Conservation (phyloP, 1,284 basidiomycete species). For the Cronartium quercuum region DNA sequence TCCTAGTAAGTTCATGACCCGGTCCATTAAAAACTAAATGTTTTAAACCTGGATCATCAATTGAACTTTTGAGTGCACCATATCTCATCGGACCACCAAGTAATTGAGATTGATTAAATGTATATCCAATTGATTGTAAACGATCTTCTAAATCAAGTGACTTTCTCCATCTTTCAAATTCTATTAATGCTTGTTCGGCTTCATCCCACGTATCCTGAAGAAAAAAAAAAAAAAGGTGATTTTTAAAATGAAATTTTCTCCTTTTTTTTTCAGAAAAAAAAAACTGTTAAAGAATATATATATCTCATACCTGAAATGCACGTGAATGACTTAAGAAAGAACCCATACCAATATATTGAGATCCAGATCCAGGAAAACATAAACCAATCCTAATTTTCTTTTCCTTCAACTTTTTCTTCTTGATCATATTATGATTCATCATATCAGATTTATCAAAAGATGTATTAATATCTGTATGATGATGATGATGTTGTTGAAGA, state of each 20-base stretch:
- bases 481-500: neutral
- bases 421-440: neutral
- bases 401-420: neutral
- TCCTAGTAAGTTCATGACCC: constrained; percentile 46
- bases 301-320: no score
- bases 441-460: neutral
- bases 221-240: constrained; percentile 40
- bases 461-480: no score
- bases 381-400: constrained; percentile 39
- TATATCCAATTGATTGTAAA: constrained; percentile 19
- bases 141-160: constrained; percentile 40
- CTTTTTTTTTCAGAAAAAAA: no score
- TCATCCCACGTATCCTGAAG: constrained; percentile 45
- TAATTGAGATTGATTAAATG: constrained; percentile 41
- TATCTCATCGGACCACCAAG: constrained; percentile 39
- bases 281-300: no score
- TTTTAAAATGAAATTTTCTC: no score
- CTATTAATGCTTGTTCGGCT: constrained; percentile 43
- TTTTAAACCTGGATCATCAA: constrained; percentile 22
- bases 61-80: constrained; percentile 17
- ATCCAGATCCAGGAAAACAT: constrained; percentile 46
- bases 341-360: constrained; percentile 47
- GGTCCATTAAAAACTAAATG: constrained; percentile 39
- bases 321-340: neutral
- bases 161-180: constrained; percentile 42